Evolutionary conservation across 371 early-diverging fungal species (phyloP), one percentile per base, ranked within the genome.

Genomic region (Lichtheimia hyalospora): DNA sequence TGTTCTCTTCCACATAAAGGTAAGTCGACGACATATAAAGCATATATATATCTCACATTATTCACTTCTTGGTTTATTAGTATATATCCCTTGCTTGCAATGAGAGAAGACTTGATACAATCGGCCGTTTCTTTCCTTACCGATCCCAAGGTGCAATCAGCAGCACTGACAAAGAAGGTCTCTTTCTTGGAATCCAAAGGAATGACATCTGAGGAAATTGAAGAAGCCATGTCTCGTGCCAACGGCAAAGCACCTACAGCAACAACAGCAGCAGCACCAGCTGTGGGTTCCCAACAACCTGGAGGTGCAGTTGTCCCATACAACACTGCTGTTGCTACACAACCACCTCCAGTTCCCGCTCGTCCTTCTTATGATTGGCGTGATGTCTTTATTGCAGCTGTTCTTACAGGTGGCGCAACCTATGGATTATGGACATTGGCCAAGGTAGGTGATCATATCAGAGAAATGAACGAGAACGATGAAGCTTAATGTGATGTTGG

Each of bases 111-210:
- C 53, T 79, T 95, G 41, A 81, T 98, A 64, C 77, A 81, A 23
- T 85, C 88, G 2, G 99, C 99, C 3, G 91, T 96, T 58, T 89
- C 90, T 41, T 98, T 98, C 73, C 84, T 98, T 39, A 71, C 79
- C 39, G 97, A 97, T 72, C 93, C 97, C 48, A 94, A 96, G 70
- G 97, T 97, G 7, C 91, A 92, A 70, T 75, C 87, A 2, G 88
- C 93, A 14, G 83, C 97, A 7, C 75, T 97, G 43, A 90, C 93
- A 42, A 96, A 96, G 67, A 89, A 92, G 60, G 82, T 96, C 15
- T 87, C 96, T 25, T 98, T 98, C 68, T 84, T 98, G 42, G 95
- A 97, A 69, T 86, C 90, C 40, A 98, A 98, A 79, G 98, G 98
- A 1, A 79, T 98, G 68, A 92, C 93, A 16, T 76, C 86, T 8